These are phyloP conservation scores for Colletotrichum endophyticum DNA, from an alignment of 2,329 filamentous ascomycete genomes.

Conservation along the genomic window DNA sequence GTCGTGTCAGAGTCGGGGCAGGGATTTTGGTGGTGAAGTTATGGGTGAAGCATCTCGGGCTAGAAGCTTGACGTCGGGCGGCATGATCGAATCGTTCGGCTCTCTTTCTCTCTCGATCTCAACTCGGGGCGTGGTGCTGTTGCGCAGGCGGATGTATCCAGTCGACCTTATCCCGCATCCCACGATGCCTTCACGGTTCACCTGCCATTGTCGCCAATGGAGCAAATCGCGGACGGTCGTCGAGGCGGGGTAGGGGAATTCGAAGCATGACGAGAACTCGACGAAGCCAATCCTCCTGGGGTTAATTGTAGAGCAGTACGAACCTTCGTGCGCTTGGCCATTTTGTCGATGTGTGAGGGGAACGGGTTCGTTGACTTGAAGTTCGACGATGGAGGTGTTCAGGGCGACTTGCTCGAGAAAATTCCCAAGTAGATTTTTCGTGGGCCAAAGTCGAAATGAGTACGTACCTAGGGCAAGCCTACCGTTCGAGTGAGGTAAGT, in stretches of 20 bases:
- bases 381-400: conserved; percentile 24
- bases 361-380: conserved; percentile 24
- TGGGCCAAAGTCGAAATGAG: conserved; percentile 26
- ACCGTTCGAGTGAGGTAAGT: conserved; percentile 14
- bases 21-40: background rate
- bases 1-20: background rate
- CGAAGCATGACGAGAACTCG: background rate
- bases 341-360: conserved; percentile 61
- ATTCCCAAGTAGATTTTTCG: background rate
- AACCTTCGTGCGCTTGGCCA: conserved; percentile 86
- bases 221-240: background rate
- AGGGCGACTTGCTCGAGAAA: conserved; percentile 24
- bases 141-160: background rate
- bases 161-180: background rate
- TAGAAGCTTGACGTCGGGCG: background rate
- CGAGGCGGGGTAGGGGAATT: background rate
- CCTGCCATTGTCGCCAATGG: conserved; percentile 3
- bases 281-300: conserved; percentile 2
- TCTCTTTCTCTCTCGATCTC: conserved; percentile 7
- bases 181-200: background rate
- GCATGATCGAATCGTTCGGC: background rate
- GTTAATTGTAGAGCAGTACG: conserved; percentile 10
- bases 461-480: conserved; percentile 27
- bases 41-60: background rate
- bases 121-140: background rate